Base-by-base conservation (phyloP, 2,329 filamentous ascomycete genomes). In the Aspergillus spinulosporus region DNA sequence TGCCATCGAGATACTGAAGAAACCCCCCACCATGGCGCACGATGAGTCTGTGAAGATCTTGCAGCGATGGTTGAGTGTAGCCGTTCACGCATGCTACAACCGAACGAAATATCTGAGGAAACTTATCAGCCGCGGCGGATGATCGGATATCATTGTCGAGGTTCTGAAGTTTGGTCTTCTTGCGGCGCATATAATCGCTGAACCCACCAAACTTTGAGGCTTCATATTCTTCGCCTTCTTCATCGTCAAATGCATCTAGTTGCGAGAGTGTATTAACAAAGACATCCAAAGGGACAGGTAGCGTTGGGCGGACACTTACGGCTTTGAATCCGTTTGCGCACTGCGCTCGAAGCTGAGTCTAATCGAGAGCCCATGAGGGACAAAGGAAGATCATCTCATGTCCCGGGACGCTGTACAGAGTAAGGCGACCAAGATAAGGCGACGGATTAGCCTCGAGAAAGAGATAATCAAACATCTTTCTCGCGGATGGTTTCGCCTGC, bases 141-240 rank as follows among this genome's bases (percentile, higher is more conserved):
- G 88, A 82, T 57, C 93, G 87, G 44, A 96, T 79, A 52, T 96
- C 85, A 6, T 87, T 87, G 74, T 99, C 94, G 31, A 94, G 83
- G 68, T 99, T 99, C 73, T 97, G 94, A 3, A 99, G 82, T 71
- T 99, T 99, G 73, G 96, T 86, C 80, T 96, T 97, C 79, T 99
- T 99, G 54, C 92, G 87, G 49, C 92, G 84, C 71, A 97, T 95
- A 73, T 97, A 99, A 68, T 97, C 93, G 26, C 81, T 76, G 67
- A 97, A 95, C 6, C 92, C 93, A 28, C 91, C 90, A 73, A 97
- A 99, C 51, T 84, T 84, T 60, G 92, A 97, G 1, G 81, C 84
- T 57, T 88, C 86, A 72, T 99, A 99, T 72, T 99, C 95, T 56
- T 97, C 93, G 56, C 94, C 93, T 26, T 83, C 83, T 70, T 97